Evolutionary conservation across 345 rosid species (phyloP).

Genomic region (Carallia pectinifolia): DNA sequence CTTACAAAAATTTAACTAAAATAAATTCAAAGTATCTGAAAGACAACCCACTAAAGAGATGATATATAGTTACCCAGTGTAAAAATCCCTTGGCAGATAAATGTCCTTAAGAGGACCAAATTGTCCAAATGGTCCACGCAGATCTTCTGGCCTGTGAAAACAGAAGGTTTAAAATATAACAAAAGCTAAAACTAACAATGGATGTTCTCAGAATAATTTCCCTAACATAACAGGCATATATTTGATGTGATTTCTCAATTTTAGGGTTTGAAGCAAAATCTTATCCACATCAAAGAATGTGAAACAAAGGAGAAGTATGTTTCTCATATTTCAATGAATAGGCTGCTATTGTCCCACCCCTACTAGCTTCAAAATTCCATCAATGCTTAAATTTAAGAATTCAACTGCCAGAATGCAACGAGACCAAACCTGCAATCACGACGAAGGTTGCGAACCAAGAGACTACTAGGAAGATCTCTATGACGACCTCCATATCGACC

Average conservation of each 20-base stretch:
- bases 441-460: slow-evolving; percentile 83
- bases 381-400: background rate
- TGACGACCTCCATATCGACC: slow-evolving; percentile 46
- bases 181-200: background rate
- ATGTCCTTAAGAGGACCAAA: slow-evolving; percentile 90
- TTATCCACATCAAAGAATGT: slow-evolving; percentile 29
- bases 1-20: background rate
- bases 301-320: background rate
- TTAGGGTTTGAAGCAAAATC: slow-evolving; percentile 20
- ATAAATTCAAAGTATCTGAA: background rate
- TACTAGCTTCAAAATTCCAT: too few relatives aligned
- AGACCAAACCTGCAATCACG: slow-evolving; percentile 67
- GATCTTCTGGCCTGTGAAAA: slow-evolving; percentile 72
- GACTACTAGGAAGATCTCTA: slow-evolving; percentile 80
- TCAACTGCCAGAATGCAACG: background rate
- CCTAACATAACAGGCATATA: background rate
- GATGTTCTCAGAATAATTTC: background rate
- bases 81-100: slow-evolving; percentile 85
- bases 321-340: background rate
- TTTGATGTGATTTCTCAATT: background rate
- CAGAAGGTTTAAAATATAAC: background rate
- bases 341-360: slow-evolving; percentile 10
- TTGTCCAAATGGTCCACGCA: slow-evolving; percentile 69
- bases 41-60: slow-evolving; percentile 1
- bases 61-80: slow-evolving; percentile 65